A percentile compares a stretch with the other conserved stretches of the same genome.
Conservation (phyloP, 2,329 filamentous ascomycete genomes). For the Trichoderma sp. region DNA sequence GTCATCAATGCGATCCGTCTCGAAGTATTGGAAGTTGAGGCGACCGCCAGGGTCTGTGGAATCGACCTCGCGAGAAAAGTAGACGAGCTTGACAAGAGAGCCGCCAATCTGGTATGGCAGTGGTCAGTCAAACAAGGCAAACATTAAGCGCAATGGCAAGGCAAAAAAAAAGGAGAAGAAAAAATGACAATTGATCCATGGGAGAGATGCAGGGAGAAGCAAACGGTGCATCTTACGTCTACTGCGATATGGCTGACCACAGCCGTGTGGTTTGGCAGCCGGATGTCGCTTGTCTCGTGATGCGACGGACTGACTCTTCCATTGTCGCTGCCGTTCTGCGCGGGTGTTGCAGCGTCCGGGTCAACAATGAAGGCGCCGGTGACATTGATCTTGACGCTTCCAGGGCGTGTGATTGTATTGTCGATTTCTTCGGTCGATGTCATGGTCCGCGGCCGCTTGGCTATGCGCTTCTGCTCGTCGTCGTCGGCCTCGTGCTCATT, state of each 20-base stretch:
- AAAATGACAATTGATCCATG: neutral
- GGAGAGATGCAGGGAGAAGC: neutral
- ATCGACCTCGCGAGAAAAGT: slow-evolving; percentile 86
- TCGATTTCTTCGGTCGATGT: slow-evolving; percentile 58
- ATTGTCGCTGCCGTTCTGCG: slow-evolving; percentile 37
- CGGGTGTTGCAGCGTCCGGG: slow-evolving; percentile 61
- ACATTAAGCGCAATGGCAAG: neutral
- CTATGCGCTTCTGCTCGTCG: neutral
- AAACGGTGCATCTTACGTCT: slow-evolving; percentile 62
- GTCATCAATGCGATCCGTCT: slow-evolving; percentile 90
- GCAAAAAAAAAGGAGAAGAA: neutral
- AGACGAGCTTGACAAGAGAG: slow-evolving; percentile 92
- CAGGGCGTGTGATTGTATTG: slow-evolving; percentile 59
- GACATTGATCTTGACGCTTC: slow-evolving; percentile 90
- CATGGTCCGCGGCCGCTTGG: slow-evolving; percentile 31
- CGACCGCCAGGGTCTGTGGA: slow-evolving; percentile 80
- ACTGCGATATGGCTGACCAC: slow-evolving; percentile 96
- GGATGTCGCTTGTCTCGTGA: slow-evolving; percentile 83
- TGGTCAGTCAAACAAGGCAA: neutral
- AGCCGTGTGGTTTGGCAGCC: slow-evolving; percentile 91
- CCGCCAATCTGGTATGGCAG: slow-evolving; percentile 76
- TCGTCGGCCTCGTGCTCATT: slow-evolving; percentile 9
- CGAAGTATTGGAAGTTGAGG: slow-evolving; percentile 92
- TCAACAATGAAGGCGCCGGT: slow-evolving; percentile 96
- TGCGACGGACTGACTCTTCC: slow-evolving; percentile 48